Conservation (phyloP, 352 stramenopile species). For the Globisporangium nodosum region DNA sequence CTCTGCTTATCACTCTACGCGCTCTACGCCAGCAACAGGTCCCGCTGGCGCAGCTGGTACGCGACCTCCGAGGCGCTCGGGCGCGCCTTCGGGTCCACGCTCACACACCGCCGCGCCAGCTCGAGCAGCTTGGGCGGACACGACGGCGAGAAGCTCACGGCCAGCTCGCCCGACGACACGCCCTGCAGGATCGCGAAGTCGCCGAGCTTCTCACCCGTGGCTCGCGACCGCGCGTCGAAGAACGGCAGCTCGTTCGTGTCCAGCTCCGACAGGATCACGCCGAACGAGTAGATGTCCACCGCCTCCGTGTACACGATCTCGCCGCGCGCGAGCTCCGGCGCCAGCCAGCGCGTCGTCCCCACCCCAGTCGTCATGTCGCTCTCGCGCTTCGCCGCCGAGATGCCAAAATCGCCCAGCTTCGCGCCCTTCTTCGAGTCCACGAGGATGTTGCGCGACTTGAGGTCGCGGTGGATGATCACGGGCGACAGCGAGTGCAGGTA, state of each 20-base stretch:
- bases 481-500: slow-evolving; percentile 61
- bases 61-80: slow-evolving; percentile 49
- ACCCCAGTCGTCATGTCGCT: slow-evolving; percentile 59
- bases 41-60: slow-evolving; percentile 51
- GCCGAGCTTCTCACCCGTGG: slow-evolving; percentile 35
- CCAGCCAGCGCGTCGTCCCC: slow-evolving; percentile 57
- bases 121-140: slow-evolving; percentile 40
- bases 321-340: slow-evolving; percentile 56
- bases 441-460: slow-evolving; percentile 75
- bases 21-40: slow-evolving; percentile 33
- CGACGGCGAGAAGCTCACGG: slow-evolving; percentile 29
- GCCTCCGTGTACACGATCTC: slow-evolving; percentile 57
- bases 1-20: not conserved
- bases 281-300: slow-evolving; percentile 65
- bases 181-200: slow-evolving; percentile 57
- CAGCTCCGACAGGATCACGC: slow-evolving; percentile 60
- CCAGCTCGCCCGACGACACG: slow-evolving; percentile 36
- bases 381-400: slow-evolving; percentile 47
- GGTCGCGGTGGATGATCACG: slow-evolving; percentile 63
- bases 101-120: slow-evolving; percentile 48
- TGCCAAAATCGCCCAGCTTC: slow-evolving; percentile 66
- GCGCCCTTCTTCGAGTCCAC: slow-evolving; percentile 53
- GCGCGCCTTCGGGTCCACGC: slow-evolving; percentile 41
- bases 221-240: slow-evolving; percentile 22
- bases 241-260: slow-evolving; percentile 71